These are phyloP conservation scores for Botrytis medusae DNA, from an alignment of 2,329 filamentous ascomycete genomes.

Conservation along the genomic window DNA sequence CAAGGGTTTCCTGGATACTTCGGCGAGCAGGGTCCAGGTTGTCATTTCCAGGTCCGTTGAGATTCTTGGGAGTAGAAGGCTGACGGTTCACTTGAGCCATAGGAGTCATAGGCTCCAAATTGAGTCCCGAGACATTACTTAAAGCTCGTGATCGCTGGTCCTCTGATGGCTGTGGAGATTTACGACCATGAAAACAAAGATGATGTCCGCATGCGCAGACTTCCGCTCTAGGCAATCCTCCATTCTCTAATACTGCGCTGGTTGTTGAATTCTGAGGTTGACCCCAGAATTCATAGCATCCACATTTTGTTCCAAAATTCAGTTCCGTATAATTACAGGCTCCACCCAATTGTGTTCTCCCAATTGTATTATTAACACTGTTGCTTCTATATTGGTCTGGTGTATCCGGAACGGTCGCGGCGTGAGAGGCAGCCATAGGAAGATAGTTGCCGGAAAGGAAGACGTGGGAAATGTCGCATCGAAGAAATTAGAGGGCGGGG, in stretches of 20 bases:
- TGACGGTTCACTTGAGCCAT: constrained; percentile 22
- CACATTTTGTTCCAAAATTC: constrained; percentile 47
- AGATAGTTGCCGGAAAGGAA: constrained; percentile 26
- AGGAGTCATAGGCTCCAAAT: constrained; percentile 17
- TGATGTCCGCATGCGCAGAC: constrained; percentile 56
- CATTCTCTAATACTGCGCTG: constrained; percentile 13
- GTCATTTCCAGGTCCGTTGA: constrained; percentile 13
- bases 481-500: constrained; percentile 17
- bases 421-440: constrained; percentile 35
- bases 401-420: constrained; percentile 34
- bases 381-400: constrained; percentile 35
- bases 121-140: constrained; percentile 22
- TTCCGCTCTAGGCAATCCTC: constrained; percentile 25
- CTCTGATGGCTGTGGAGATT: constrained; percentile 22
- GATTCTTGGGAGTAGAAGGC: constrained; percentile 10
- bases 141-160: constrained; percentile 18
- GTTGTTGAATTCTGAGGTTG: constrained; percentile 38
- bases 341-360: constrained; percentile 45
- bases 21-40: constrained; percentile 14
- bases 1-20: constrained; percentile 34
- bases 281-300: constrained; percentile 54
- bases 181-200: constrained; percentile 52
- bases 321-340: constrained; percentile 53
- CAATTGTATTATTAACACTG: constrained; percentile 29
- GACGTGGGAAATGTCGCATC: constrained; percentile 31